Base-by-base conservation (phyloP, 331 rosid genomes). In the Phaseolus coccineus region DNA sequence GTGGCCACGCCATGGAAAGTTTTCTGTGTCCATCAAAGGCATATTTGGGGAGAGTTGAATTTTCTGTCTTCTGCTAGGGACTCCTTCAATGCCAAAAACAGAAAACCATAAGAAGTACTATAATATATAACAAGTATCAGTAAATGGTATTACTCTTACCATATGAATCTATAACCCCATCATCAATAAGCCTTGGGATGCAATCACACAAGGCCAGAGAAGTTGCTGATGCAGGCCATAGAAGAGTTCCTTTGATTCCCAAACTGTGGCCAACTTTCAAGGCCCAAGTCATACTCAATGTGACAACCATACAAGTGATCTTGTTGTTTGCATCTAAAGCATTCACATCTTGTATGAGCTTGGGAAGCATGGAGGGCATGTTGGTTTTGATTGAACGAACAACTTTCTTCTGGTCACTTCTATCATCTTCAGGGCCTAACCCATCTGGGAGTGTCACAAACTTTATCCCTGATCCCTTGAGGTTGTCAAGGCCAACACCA, bases 401-500 rank as follows among this genome's bases (percentile, higher is more conserved):
- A n/a, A 82, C 24, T 51, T 82, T 76, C n/a, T 1, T 10, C 3
- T 7, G 0, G 19, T 82, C 74, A 61, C 27, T 82, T 82, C 85
- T 76, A 14, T 69, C 81, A 61, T 82, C 82, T 69, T 82, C 69
- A 14, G 61, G 74, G n/a, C 13, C 61, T 40, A 82, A 82, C 8
- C 85, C 85, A 76, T 82, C 85, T 4, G 85, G 82, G 25, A 82
- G 73, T 7, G 85, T 69, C 8, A 76, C 78, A 25, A 76, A 47
- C 35, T 40, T 69, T 16, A 82, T 69, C 4, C 64, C n/a, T 59
- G 77, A 79, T 2, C 52, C 61, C 0, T 42, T 6, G 15, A 42
- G 76, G 9, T 58, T 74, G 64, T 47, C 77, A 5, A 22, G 53
- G 1, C 30, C 48, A 44, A 25, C 24, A 75, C n/a, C 39, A 13